Conservation (phyloP, 495 filamentous ascomycete genomes). For the Podospora bellae-mahoneyi region DNA sequence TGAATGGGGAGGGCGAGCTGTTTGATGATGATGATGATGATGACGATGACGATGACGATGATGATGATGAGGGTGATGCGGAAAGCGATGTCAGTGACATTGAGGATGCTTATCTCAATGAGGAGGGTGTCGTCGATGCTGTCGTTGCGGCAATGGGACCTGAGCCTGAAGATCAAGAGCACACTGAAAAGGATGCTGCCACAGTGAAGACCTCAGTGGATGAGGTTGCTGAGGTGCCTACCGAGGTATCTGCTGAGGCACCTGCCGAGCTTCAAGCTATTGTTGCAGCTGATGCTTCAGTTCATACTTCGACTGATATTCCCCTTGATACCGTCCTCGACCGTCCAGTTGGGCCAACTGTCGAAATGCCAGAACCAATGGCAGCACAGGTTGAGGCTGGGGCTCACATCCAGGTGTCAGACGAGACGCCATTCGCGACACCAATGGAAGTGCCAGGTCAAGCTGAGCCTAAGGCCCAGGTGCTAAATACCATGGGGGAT, state of each 20-base stretch:
- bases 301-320: background rate
- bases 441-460: background rate
- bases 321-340: background rate
- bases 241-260: too few species aligned
- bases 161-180: background rate
- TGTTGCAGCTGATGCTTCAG: too few species aligned
- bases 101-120: background rate
- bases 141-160: background rate
- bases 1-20: slow-evolving; percentile 25
- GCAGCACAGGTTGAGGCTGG: background rate
- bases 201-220: too few species aligned
- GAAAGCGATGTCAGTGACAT: background rate
- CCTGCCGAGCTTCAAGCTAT: too few species aligned
- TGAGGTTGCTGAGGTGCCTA: too few species aligned
- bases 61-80: slow-evolving; percentile 6
- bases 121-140: background rate
- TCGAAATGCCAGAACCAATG: background rate
- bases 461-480: background rate
- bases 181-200: background rate
- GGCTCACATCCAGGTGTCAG: background rate
- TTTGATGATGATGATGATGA: slow-evolving; percentile 23
- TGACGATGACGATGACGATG: background rate
- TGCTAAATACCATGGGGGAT: background rate
- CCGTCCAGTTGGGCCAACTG: background rate
- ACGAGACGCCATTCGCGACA: background rate